These are phyloP conservation scores for Chernovozyma aurita DNA, from an alignment of 1,139 yeast genomes.

Conservation along the genomic window DNA sequence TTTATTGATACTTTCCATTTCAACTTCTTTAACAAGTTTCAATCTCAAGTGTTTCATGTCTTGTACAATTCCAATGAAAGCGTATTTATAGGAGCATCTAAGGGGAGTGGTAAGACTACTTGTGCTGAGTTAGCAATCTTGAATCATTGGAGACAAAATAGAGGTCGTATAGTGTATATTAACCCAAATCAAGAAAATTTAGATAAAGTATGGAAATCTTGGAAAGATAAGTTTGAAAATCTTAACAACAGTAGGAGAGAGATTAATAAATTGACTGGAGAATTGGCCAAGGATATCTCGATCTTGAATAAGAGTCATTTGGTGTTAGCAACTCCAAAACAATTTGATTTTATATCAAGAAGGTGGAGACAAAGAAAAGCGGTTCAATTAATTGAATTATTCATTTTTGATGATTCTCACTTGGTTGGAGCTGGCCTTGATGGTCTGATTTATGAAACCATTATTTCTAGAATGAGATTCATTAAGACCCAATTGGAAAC, in stretches of 20 bases:
- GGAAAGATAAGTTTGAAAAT: conserved; percentile 47
- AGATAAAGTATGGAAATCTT: conserved; percentile 39
- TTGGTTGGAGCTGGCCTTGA: conserved; percentile 49
- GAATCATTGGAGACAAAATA: conserved; percentile 62
- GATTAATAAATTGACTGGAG: conserved; percentile 62
- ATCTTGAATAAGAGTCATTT: conserved; percentile 57
- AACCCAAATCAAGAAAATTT: conserved; percentile 56
- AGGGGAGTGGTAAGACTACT: conserved; percentile 72
- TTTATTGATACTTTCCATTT: conserved; percentile 44
- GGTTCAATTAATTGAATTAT: conserved; percentile 60
- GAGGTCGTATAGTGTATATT: conserved; percentile 60
- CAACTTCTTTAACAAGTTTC: conserved; percentile 60
- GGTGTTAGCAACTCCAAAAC: conserved; percentile 73
- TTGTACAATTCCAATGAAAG: conserved; percentile 57
- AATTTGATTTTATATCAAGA: conserved; percentile 67
- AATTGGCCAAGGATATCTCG: conserved; percentile 49
- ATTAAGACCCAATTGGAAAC: conserved; percentile 58
- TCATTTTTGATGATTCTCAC: conserved; percentile 79
- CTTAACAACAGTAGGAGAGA: conserved; percentile 28
- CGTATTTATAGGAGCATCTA: conserved; percentile 64
- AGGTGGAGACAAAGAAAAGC: conserved; percentile 79
- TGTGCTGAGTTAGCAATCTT: conserved; percentile 73
- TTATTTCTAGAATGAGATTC: conserved; percentile 67
- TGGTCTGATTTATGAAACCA: conserved; percentile 66
- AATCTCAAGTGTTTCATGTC: conserved; percentile 63